Conservation (phyloP, 2,329 filamentous ascomycete species). For the Allantophomopsis lycopodina region DNA sequence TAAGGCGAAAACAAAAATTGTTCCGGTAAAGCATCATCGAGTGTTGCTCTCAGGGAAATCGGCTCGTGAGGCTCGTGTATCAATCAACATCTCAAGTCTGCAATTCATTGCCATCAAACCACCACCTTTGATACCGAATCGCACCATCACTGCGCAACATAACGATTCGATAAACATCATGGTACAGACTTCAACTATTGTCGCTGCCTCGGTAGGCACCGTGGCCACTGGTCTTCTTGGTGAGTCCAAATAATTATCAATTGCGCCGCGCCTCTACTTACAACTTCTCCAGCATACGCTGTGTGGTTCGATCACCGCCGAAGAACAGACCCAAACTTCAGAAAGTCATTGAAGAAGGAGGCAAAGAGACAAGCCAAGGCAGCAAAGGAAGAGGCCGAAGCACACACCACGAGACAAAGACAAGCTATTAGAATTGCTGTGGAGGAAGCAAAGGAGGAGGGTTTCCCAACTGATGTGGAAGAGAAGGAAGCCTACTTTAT, state of each 20-base stretch:
- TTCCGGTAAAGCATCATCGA: not conserved
- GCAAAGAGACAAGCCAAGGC: slow-evolving; percentile 58
- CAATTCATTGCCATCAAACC: no score
- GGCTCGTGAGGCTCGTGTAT: no score
- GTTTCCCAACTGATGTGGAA: slow-evolving; percentile 80
- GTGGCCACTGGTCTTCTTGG: slow-evolving; percentile 45
- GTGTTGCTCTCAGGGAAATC: no score
- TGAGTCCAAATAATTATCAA: slow-evolving; percentile 21
- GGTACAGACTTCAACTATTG: slow-evolving; percentile 38
- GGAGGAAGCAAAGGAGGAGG: slow-evolving; percentile 74
- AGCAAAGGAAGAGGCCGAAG: slow-evolving; percentile 59
- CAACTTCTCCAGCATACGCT: slow-evolving; percentile 36
- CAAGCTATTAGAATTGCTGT: slow-evolving; percentile 64
- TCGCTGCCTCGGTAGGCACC: slow-evolving; percentile 47
- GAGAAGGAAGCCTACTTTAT: slow-evolving; percentile 96
- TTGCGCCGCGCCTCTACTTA: not conserved
- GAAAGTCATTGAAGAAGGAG: slow-evolving; percentile 57
- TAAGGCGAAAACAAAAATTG: slow-evolving; percentile 1
- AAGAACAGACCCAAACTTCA: slow-evolving; percentile 50
- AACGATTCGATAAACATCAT: slow-evolving; percentile 15
- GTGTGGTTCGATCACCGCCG: slow-evolving; percentile 57
- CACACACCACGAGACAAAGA: slow-evolving; percentile 51
- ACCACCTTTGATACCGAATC: slow-evolving; percentile 4
- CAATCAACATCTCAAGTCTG: no score
- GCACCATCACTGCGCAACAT: not conserved